phyloP scores from a whole-genome alignment of 164 flowering plant genomes.

The Tetrastigma voinierianum region DNA sequence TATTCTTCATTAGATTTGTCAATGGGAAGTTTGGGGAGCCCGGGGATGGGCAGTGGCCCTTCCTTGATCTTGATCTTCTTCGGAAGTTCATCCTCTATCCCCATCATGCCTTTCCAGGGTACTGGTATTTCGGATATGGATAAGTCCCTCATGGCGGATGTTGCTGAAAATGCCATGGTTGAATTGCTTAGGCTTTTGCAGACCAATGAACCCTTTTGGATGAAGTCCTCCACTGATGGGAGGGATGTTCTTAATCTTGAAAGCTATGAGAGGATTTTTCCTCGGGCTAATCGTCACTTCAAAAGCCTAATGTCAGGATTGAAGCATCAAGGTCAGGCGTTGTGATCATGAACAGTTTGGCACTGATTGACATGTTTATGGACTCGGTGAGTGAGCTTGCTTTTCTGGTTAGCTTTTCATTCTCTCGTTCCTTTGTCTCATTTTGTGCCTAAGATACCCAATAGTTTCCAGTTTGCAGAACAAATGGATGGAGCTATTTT shows the following conservation, averaged over 20 bases:
- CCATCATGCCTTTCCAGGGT: conserved; percentile 36
- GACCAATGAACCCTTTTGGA: conserved; percentile 52
- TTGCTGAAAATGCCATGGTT: conserved; percentile 65
- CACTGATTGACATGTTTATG: conserved; percentile 55
- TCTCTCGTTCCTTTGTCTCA: neutral
- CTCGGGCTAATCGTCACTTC: conserved; percentile 28
- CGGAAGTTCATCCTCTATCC: conserved; percentile 36
- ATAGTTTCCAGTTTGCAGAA: conserved; percentile 33
- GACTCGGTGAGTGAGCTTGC: conserved; percentile 41
- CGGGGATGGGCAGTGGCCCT: conserved; percentile 32
- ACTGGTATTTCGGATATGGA: conserved; percentile 60
- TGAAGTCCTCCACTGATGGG: conserved; percentile 36
- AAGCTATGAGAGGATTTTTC: conserved; percentile 38
- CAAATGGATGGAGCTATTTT: conserved; percentile 49
- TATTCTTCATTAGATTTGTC: conserved; percentile 66
- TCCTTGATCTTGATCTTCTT: conserved; percentile 80
- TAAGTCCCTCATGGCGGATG: conserved; percentile 62
- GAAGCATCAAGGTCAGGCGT: conserved; percentile 56
- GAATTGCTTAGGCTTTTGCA: conserved; percentile 52
- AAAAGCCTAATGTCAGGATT: conserved; percentile 35
- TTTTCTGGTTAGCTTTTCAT: neutral
- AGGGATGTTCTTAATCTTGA: conserved; percentile 45
- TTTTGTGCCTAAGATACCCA: neutral
- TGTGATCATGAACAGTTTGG: conserved; percentile 46
- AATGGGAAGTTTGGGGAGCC: conserved; percentile 48